phyloP scores from a whole-genome alignment of 2,329 filamentous ascomycete genomes.

The Chaetomiaceae sp. region DNA sequence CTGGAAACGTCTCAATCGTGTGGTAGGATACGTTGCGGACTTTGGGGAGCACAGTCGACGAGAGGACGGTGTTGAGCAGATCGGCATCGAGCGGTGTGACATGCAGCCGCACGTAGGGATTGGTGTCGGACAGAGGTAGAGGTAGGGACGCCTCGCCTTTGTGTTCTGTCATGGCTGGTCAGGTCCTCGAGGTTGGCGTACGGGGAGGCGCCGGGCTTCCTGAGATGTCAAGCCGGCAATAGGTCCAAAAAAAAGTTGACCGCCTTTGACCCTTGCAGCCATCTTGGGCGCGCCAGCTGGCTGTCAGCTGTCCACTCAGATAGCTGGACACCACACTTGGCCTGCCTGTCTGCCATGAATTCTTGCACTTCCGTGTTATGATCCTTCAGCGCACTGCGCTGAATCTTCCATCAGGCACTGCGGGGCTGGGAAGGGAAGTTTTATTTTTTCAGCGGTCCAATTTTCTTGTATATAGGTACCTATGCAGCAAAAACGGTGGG shows the following conservation, averaged over 20 bases:
- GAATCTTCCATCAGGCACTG: no score
- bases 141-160: background rate
- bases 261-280: background rate
- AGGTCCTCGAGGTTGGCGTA: background rate
- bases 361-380: no score
- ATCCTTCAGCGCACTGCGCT: no score
- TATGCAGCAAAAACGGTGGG: no score
- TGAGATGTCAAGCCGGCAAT: no score
- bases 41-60: constrained; percentile 57
- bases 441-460: no score
- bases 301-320: background rate
- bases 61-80: constrained; percentile 67
- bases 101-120: constrained; percentile 61
- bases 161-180: constrained; percentile 10
- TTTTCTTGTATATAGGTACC: no score
- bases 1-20: constrained; percentile 77
- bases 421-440: no score
- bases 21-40: constrained; percentile 88
- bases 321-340: no score
- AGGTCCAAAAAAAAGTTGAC: background rate
- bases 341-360: no score
- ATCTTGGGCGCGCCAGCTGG: background rate
- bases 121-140: constrained; percentile 2
- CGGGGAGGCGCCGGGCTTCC: background rate
- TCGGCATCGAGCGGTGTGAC: constrained; percentile 79